Percentiles rank a stretch among this genome's conserved stretches.
Conservation (phyloP, 345 rosid species). For the Hirschfeldia incana region DNA sequence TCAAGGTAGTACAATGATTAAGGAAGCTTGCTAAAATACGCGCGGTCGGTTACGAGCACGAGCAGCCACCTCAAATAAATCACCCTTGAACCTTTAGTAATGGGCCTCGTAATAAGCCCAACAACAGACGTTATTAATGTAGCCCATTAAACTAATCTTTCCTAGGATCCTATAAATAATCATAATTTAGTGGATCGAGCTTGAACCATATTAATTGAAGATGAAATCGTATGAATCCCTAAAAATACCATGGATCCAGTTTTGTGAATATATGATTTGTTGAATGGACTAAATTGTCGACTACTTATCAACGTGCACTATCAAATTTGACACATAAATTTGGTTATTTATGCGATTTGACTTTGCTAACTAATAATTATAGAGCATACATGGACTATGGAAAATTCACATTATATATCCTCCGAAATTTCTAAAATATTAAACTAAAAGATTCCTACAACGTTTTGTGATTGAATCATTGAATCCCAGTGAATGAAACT, state of each 20-base stretch:
- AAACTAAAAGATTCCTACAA: constrained; percentile 4
- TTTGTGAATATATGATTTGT: too few species aligned
- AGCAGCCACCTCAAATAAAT: neutral
- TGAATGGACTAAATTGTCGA: too few species aligned
- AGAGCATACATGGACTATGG: neutral
- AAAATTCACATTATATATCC: constrained; percentile 9
- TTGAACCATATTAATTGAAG: neutral
- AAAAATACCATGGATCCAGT: neutral
- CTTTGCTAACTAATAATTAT: neutral
- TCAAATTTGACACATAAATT: neutral
- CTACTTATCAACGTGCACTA: neutral
- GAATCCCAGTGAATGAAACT: constrained; percentile 67
- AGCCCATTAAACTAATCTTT: neutral
- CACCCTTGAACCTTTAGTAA: neutral
- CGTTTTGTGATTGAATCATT: constrained; percentile 17
- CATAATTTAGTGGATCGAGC: neutral
- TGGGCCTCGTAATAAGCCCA: constrained; percentile 8
- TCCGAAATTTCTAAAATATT: neutral
- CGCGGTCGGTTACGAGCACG: neutral
- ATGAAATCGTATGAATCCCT: neutral
- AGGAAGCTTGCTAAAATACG: neutral
- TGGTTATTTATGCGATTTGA: neutral
- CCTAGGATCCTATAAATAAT: neutral
- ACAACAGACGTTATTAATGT: neutral
- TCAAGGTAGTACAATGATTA: neutral